A percentile compares a stretch with the other conserved stretches of the same genome.
These are phyloP conservation scores for Exophiala sp. DNA, from an alignment of 2,329 filamentous ascomycete species.

Conservation along the genomic window DNA sequence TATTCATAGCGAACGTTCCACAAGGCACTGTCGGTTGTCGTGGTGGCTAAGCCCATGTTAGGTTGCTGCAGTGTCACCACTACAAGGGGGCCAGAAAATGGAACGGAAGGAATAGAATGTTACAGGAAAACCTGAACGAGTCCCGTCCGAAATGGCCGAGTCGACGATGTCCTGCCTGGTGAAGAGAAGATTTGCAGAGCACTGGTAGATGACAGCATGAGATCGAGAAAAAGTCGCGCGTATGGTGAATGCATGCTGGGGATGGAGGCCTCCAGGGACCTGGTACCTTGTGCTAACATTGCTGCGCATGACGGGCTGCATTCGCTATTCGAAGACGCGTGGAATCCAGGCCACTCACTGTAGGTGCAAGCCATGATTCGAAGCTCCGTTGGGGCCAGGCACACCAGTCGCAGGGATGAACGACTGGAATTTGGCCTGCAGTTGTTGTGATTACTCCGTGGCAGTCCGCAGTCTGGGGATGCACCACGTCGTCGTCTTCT, in stretches of 20 bases:
- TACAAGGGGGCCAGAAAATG: background rate
- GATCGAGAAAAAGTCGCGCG: background rate
- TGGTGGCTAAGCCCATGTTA: background rate
- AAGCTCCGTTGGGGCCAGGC: too few relatives aligned
- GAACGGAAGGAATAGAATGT: background rate
- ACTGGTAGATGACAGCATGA: background rate
- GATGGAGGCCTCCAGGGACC: background rate
- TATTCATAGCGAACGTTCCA: constrained; percentile 1
- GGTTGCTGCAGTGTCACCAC: constrained; percentile 1
- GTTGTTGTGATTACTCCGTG: too few relatives aligned
- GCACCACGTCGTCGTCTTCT: background rate
- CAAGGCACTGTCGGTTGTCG: background rate
- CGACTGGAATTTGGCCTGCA: background rate
- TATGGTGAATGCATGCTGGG: background rate
- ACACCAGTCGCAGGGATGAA: background rate
- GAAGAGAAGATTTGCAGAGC: background rate
- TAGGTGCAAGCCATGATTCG: background rate
- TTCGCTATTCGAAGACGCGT: background rate
- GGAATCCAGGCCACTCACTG: background rate
- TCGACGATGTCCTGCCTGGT: background rate
- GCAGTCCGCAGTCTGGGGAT: background rate
- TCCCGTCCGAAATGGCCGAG: background rate
- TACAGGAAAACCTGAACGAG: background rate
- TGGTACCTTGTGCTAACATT: background rate
- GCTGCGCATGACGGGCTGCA: background rate